Evolutionary conservation across 202 grass and related monocot species (phyloP).

Genomic region (Zoysia matrella): DNA sequence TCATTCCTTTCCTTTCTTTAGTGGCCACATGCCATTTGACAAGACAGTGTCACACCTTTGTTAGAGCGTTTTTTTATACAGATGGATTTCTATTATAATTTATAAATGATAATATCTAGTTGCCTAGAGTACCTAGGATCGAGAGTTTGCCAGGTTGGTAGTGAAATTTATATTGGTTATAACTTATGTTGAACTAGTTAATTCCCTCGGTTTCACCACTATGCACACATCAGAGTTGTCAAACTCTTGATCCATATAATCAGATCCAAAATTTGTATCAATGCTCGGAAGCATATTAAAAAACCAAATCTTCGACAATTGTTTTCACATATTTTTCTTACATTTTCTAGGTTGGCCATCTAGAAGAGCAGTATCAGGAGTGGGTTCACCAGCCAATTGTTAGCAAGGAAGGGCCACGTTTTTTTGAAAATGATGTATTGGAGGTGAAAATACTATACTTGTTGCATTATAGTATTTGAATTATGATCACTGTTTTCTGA

Average conservation of each 20-base stretch:
- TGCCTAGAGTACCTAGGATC: not conserved
- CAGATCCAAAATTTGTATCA: not conserved
- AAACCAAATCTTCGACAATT: not conserved
- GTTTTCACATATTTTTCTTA: slow-evolving; percentile 24
- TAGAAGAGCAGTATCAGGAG: slow-evolving; percentile 82
- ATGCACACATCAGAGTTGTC: not conserved
- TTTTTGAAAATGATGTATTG: slow-evolving; percentile 77
- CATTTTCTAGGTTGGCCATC: slow-evolving; percentile 76
- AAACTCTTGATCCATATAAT: slow-evolving; percentile 11
- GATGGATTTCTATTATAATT: not conserved
- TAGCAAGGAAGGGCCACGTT: slow-evolving; percentile 87
- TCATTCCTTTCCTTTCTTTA: slow-evolving; percentile 10
- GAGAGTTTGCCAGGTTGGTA: not conserved
- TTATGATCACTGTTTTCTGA: slow-evolving; percentile 17
- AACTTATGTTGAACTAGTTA: not conserved
- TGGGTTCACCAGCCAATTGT: slow-evolving; percentile 98
- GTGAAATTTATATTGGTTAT: not conserved
- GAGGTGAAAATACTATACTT: slow-evolving; percentile 55
- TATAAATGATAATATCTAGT: not conserved
- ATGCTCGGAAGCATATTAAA: slow-evolving; percentile 24
- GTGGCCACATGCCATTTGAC: not conserved
- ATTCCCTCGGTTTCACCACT: not conserved
- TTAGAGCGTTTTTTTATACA: not conserved
- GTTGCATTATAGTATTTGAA: slow-evolving; percentile 2
- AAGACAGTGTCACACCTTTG: not conserved